Evolutionary conservation across 208 protist species (phyloP).

Genomic region (Giardia duodenalis): DNA sequence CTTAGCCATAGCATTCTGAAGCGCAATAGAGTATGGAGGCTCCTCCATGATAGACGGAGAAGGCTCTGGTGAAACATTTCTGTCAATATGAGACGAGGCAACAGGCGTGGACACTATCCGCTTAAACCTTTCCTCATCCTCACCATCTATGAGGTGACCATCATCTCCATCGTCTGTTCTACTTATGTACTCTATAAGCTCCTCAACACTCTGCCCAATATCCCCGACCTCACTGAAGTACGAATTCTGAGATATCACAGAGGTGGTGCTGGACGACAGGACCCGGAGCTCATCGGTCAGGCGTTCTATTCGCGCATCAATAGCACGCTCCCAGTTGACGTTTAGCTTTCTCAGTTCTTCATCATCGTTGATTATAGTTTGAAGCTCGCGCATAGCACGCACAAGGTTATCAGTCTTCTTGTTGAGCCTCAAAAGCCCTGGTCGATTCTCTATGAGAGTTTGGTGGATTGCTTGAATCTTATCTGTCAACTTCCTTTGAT

Average conservation of each 20-base stretch:
- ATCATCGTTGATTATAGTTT: neutral
- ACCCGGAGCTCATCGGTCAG: neutral
- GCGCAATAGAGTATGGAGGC: too few relatives aligned
- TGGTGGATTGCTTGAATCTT: neutral
- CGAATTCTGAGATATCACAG: neutral
- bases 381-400: neutral
- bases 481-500: neutral
- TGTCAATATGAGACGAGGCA: too few relatives aligned
- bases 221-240: neutral
- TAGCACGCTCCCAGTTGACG: neutral
- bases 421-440: neutral
- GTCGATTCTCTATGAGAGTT: neutral
- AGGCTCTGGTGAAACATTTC: too few relatives aligned
- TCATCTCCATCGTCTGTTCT: neutral
- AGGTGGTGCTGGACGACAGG: neutral
- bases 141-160: too few relatives aligned
- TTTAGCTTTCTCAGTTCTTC: neutral
- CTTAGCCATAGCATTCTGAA: too few relatives aligned
- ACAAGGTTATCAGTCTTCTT: neutral
- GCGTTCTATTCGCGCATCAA: neutral
- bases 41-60: too few relatives aligned
- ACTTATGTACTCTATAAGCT: neutral
- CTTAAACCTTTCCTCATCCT: too few relatives aligned
- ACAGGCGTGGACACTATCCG: too few relatives aligned
- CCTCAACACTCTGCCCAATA: neutral